Percentiles rank a stretch among this genome's conserved stretches.
Conservation (phyloP, 1,284 basidiomycete species). For the Flammula alnicola region DNA sequence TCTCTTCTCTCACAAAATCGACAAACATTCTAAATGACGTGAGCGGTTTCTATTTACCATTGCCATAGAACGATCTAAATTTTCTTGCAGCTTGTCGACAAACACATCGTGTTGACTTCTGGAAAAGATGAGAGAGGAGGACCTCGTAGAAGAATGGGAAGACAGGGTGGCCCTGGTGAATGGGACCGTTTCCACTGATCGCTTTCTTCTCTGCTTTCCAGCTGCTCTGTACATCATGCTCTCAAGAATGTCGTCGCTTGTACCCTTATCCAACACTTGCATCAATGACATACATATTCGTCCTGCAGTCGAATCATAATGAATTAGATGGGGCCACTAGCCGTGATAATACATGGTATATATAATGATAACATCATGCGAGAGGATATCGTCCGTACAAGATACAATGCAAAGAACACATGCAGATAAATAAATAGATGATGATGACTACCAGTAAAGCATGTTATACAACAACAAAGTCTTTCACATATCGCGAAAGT, state of each 20-base stretch:
- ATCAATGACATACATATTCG: too few species aligned
- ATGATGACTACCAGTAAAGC: too few species aligned
- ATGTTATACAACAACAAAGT: too few species aligned
- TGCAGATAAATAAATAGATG: too few species aligned
- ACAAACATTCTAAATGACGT: constrained; percentile 90
- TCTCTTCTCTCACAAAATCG: constrained; percentile 88
- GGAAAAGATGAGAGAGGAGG: constrained; percentile 51
- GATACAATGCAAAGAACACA: too few species aligned
- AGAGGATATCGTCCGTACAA: too few species aligned
- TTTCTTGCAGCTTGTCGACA: constrained; percentile 63
- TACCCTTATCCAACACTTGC: constrained; percentile 5
- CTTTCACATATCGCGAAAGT: too few species aligned
- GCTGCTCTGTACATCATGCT: constrained; percentile 2
- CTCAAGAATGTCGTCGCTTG: not conserved
- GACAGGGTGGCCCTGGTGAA: constrained; percentile 48
- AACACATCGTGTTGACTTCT: constrained; percentile 60
- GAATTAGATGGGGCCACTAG: too few species aligned
- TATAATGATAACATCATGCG: too few species aligned
- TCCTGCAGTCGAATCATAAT: too few species aligned
- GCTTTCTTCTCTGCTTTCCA: not conserved
- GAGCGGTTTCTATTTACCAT: constrained; percentile 32
- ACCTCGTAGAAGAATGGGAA: constrained; percentile 52
- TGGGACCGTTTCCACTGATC: constrained; percentile 51
- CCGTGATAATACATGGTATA: too few species aligned
- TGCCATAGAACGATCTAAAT: constrained; percentile 12